These are phyloP conservation scores for Colletotrichum sp. DNA, from an alignment of 2,329 filamentous ascomycete genomes.

Conservation along the genomic window DNA sequence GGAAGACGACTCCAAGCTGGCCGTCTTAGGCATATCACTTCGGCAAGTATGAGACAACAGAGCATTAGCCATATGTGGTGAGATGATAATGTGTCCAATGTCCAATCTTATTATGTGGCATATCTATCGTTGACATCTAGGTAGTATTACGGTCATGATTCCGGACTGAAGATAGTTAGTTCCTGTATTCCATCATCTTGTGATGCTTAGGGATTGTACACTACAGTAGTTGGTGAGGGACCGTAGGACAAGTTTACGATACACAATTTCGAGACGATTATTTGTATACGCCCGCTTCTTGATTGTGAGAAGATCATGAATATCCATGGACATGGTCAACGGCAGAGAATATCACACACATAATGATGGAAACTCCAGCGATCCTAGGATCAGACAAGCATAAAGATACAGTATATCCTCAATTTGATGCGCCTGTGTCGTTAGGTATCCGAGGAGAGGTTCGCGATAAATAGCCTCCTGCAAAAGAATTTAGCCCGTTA, in stretches of 20 bases:
- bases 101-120: no score
- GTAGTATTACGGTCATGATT: neutral
- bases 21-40: no score
- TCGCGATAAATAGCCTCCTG: no score
- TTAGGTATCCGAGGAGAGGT: no score
- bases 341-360: no score
- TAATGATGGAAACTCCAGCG: no score
- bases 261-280: neutral
- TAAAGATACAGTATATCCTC: no score
- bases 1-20: no score
- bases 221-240: neutral
- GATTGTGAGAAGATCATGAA: neutral
- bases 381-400: no score
- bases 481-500: no score
- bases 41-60: no score
- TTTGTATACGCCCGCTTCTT: neutral
- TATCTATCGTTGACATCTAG: neutral
- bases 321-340: neutral
- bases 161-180: neutral
- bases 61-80: neutral
- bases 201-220: neutral
- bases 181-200: neutral
- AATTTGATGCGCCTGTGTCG: no score
- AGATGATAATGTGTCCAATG: neutral
- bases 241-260: neutral